Conservation (phyloP, 2,329 filamentous ascomycete genomes). For the Alternaria novae-zelandiae region DNA sequence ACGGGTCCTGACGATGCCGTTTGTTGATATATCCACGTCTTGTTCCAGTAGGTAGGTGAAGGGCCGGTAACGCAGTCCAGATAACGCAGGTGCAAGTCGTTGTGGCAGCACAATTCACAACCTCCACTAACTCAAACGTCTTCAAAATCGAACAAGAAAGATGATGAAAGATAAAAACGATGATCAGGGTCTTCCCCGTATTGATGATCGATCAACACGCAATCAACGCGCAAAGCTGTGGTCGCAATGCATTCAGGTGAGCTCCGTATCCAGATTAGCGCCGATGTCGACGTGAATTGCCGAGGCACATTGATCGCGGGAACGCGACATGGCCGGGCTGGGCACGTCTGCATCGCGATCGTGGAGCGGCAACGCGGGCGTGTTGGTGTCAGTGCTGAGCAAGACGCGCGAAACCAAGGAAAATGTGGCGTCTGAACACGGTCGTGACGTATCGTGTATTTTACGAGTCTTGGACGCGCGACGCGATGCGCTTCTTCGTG, state of each 20-base stretch:
- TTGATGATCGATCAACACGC: neutral
- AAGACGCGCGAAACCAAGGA: conserved; percentile 1
- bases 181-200: neutral
- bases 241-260: neutral
- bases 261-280: conserved; percentile 10
- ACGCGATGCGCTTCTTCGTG: conserved; percentile 2
- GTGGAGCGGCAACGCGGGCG: conserved; percentile 1
- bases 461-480: conserved; percentile 2
- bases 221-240: neutral
- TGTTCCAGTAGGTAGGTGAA: neutral
- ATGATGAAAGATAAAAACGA: neutral
- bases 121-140: neutral
- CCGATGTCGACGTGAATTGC: conserved; percentile 1
- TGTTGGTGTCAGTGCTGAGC: neutral
- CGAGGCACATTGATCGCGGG: conserved; percentile 6
- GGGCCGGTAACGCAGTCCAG: neutral
- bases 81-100: neutral
- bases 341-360: neutral
- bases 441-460: conserved; percentile 12
- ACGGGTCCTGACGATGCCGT: neutral
- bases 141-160: neutral
- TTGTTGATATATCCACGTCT: neutral
- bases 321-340: neutral
- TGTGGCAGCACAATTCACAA: neutral
- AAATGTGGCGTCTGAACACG: conserved; percentile 6